phyloP scores from a whole-genome alignment of 768 basidiomycete species.

The Chalciporus chontae region DNA sequence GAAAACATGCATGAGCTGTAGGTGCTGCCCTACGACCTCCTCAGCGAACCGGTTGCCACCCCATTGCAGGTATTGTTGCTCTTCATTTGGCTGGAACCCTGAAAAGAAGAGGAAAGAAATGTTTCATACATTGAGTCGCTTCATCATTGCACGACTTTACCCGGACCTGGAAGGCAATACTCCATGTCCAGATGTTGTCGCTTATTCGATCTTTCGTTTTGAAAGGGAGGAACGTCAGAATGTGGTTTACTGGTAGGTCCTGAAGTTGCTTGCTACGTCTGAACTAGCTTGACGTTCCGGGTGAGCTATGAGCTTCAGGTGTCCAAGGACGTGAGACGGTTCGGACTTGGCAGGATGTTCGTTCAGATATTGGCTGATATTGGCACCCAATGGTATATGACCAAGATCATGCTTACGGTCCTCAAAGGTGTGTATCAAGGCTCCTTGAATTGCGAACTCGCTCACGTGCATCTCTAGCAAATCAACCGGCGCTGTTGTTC shows the following conservation, averaged over 20 bases:
- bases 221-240: constrained; percentile 60
- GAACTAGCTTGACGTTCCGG: not conserved
- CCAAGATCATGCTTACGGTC: constrained; percentile 72
- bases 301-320: constrained; percentile 79
- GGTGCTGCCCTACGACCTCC: constrained; percentile 4
- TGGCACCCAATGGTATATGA: constrained; percentile 52
- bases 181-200: constrained; percentile 28
- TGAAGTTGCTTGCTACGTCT: not conserved
- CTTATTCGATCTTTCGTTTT: constrained; percentile 66
- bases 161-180: constrained; percentile 14
- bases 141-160: constrained; percentile 41
- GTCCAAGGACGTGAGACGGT: constrained; percentile 36
- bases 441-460: not conserved
- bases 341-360: constrained; percentile 58
- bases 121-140: constrained; percentile 58
- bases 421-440: constrained; percentile 53
- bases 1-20: constrained; percentile 55
- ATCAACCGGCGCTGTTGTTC: constrained; percentile 44
- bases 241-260: constrained; percentile 67
- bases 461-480: constrained; percentile 34
- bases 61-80: constrained; percentile 47
- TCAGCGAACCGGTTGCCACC: not conserved
- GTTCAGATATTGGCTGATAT: constrained; percentile 49
- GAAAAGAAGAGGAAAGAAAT: constrained; percentile 53
- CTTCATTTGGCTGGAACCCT: constrained; percentile 68